Evolutionary conservation across 177 flowering plant genomes (phyloP).

Genomic region (Telopea speciosissima): DNA sequence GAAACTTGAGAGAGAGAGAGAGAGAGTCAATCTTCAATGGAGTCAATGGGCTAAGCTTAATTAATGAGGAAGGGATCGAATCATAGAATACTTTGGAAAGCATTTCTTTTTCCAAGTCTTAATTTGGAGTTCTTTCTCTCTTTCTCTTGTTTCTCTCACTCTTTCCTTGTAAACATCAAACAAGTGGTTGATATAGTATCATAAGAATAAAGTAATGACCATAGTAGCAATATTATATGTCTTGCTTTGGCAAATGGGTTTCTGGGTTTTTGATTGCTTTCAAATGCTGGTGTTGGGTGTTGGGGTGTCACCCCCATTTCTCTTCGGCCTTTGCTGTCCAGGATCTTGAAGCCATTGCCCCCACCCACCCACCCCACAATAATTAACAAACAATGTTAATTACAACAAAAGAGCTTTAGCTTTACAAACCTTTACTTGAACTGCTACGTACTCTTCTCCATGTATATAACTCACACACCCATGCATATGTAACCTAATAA

Average conservation of each 20-base stretch:
- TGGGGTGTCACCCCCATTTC: background rate
- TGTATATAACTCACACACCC: too few relatives aligned
- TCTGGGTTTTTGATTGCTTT: background rate
- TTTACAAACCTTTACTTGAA: too few relatives aligned
- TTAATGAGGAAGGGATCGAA: background rate
- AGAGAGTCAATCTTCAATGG: background rate
- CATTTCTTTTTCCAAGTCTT: too few relatives aligned
- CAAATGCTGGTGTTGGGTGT: background rate
- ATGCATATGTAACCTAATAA: too few relatives aligned
- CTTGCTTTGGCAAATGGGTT: background rate
- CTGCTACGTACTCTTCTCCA: too few relatives aligned
- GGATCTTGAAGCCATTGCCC: conserved; percentile 5
- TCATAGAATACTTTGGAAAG: background rate
- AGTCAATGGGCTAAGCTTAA: conserved; percentile 5
- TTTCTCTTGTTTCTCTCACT: too few relatives aligned
- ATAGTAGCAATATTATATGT: too few relatives aligned
- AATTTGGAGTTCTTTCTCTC: too few relatives aligned
- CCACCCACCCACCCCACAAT: too few relatives aligned
- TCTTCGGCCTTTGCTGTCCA: background rate
- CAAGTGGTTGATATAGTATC: background rate
- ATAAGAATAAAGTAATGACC: too few relatives aligned
- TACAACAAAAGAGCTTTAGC: too few relatives aligned
- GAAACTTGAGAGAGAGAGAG: too few relatives aligned
- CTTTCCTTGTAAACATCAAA: background rate
- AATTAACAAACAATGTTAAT: background rate